phyloP scores from a whole-genome alignment of 1,284 basidiomycete species.

The Stygiomarasmius scandens region DNA sequence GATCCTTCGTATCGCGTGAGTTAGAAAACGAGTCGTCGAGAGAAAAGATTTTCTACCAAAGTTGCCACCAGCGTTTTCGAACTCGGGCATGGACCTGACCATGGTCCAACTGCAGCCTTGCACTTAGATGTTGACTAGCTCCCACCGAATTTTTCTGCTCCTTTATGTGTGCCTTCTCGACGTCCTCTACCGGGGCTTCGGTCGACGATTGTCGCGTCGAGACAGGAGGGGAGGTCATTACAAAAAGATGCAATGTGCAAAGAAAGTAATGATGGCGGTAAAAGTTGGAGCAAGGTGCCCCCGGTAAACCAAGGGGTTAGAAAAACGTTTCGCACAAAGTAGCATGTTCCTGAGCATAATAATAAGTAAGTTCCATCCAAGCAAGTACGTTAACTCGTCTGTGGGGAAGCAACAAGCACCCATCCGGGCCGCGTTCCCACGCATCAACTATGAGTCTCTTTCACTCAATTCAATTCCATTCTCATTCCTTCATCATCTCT shows the following conservation, averaged over 20 bases:
- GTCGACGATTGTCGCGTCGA: neutral
- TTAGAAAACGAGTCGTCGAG: neutral
- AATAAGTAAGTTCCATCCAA: neutral
- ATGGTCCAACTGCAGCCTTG: conserved; percentile 10
- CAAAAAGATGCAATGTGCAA: neutral
- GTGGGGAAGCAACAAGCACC: too few species aligned
- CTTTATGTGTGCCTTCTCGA: neutral
- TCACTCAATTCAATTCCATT: too few species aligned
- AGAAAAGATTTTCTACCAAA: conserved; percentile 33
- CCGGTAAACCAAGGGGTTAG: neutral
- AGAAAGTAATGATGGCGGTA: neutral
- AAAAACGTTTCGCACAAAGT: neutral
- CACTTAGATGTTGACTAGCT: neutral
- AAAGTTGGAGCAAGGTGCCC: neutral
- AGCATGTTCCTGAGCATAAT: neutral
- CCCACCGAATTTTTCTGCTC: neutral
- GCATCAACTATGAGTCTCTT: too few species aligned
- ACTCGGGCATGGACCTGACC: conserved; percentile 10
- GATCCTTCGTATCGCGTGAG: conserved; percentile 42
- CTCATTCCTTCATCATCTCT: too few species aligned
- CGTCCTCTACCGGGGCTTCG: neutral
- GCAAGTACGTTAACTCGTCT: too few species aligned
- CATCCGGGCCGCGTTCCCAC: too few species aligned
- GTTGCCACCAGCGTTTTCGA: conserved; percentile 13
- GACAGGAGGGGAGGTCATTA: neutral